These are phyloP conservation scores for Saccharomycopsis selenospora DNA, from an alignment of 805 yeast genomes.

Conservation along the genomic window DNA sequence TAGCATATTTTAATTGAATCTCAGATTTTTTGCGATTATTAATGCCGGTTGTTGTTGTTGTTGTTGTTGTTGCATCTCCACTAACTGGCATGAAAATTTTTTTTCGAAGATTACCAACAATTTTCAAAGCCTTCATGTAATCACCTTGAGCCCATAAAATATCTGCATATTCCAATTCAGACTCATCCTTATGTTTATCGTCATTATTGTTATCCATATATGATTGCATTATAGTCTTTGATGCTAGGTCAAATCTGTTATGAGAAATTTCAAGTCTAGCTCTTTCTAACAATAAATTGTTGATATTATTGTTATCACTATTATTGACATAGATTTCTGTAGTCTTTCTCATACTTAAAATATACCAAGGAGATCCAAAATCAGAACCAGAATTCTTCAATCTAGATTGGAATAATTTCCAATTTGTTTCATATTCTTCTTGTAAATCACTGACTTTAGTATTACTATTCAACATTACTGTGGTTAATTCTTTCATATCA, in stretches of 20 bases:
- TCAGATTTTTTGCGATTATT: conserved; percentile 26
- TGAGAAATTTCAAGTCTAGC: conserved; percentile 62
- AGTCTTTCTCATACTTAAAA: conserved; percentile 53
- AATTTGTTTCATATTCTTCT: not conserved
- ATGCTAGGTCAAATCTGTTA: conserved; percentile 64
- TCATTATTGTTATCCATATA: conserved; percentile 24
- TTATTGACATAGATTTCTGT: conserved; percentile 35
- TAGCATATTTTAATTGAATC: conserved; percentile 70
- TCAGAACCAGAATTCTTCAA: conserved; percentile 38
- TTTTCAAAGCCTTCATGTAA: conserved; percentile 71
- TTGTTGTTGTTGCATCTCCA: too few species aligned
- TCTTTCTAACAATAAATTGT: conserved; percentile 49
- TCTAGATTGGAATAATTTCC: conserved; percentile 22
- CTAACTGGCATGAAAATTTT: conserved; percentile 6
- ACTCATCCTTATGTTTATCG: conserved; percentile 31
- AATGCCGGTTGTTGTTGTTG: too few species aligned
- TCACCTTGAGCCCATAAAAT: conserved; percentile 88
- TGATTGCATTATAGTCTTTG: conserved; percentile 59
- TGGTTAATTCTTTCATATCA: conserved; percentile 38
- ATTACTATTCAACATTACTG: not conserved
- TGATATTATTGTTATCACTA: conserved; percentile 41
- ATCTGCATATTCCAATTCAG: conserved; percentile 71
- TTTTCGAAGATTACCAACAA: conserved; percentile 38
- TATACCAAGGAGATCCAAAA: conserved; percentile 52
- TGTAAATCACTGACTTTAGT: not conserved